A percentile compares a stretch with the other conserved stretches of the same genome.
These are phyloP conservation scores for Ceratobasidium sp. DNA, from an alignment of 1,284 basidiomycete genomes.

Conservation along the genomic window DNA sequence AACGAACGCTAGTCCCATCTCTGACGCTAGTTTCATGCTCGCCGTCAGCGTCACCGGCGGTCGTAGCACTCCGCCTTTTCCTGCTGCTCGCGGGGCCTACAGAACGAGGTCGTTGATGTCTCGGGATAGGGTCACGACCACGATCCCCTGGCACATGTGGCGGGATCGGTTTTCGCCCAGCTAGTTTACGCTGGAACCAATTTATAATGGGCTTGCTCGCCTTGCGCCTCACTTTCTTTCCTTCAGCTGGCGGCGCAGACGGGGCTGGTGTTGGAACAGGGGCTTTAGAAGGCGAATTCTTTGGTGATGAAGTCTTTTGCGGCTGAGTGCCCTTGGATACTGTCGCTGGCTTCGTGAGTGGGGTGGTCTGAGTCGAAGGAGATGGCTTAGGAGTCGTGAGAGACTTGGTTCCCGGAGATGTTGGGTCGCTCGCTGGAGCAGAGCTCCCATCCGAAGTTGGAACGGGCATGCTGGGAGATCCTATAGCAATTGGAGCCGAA, in stretches of 20 bases:
- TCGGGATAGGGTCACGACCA: constrained; percentile 52
- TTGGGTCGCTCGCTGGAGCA: constrained; percentile 19
- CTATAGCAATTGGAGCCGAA: constrained; percentile 11
- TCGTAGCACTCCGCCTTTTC: constrained; percentile 51
- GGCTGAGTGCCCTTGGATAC: constrained; percentile 41
- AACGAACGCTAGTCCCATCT: constrained; percentile 54
- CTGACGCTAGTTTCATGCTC: constrained; percentile 56
- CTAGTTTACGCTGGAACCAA: constrained; percentile 91
- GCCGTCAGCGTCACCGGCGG: constrained; percentile 47
- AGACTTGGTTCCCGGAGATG: constrained; percentile 9
- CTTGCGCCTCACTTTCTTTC: constrained; percentile 48
- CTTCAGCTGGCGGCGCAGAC: constrained; percentile 7
- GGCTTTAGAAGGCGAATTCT: constrained; percentile 30
- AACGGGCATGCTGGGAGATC: constrained; percentile 22
- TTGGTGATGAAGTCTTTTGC: constrained; percentile 23
- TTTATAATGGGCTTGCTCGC: constrained; percentile 87
- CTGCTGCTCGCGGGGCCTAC: constrained; percentile 50
- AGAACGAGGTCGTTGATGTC: constrained; percentile 53
- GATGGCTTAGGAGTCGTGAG: constrained; percentile 28
- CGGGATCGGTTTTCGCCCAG: constrained; percentile 58
- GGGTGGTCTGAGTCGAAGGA: constrained; percentile 20
- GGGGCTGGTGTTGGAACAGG: constrained; percentile 17
- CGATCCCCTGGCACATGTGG: constrained; percentile 33
- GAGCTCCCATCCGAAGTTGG: constrained; percentile 11
- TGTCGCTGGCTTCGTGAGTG: constrained; percentile 31